phyloP scores from a whole-genome alignment of 2,329 filamentous ascomycete genomes.

The Berkeleyomyces basicola region DNA sequence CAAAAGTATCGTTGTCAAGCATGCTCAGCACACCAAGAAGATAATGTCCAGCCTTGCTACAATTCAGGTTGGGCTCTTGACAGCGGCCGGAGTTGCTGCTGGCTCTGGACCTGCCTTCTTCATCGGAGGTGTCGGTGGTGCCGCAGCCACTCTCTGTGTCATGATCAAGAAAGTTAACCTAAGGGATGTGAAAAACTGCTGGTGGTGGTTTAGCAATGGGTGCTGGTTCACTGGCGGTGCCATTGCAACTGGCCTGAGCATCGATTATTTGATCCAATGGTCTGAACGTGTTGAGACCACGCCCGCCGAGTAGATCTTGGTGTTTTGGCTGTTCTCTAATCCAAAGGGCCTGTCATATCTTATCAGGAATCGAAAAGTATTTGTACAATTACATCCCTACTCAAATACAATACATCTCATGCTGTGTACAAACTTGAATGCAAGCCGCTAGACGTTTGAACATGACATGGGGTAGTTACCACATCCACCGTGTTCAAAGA shows the following conservation, averaged over 20 bases:
- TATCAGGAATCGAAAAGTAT: constrained; percentile 1
- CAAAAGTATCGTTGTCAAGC: constrained; percentile 71
- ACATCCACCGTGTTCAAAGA: no score
- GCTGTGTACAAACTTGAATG: not conserved
- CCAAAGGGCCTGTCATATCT: not conserved
- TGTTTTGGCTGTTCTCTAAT: not conserved
- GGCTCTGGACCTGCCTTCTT: constrained; percentile 57
- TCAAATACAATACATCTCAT: not conserved
- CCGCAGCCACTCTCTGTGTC: constrained; percentile 39
- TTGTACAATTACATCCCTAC: constrained; percentile 4
- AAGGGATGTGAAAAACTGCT: constrained; percentile 49
- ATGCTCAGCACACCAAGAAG: constrained; percentile 60
- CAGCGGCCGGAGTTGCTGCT: constrained; percentile 48
- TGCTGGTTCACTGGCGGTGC: constrained; percentile 51
- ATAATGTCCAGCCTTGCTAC: constrained; percentile 55
- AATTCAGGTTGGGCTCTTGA: constrained; percentile 52
- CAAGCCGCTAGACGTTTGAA: not conserved
- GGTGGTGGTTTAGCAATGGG: constrained; percentile 63
- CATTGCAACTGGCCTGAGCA: constrained; percentile 40
- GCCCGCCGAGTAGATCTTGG: constrained; percentile 3
- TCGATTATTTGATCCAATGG: constrained; percentile 39
- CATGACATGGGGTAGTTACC: not conserved
- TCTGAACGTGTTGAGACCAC: not conserved
- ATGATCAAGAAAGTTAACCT: constrained; percentile 55
- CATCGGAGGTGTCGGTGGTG: constrained; percentile 48